Conservation (phyloP, 2,329 filamentous ascomycete genomes). For the Botrytis tulipae region DNA sequence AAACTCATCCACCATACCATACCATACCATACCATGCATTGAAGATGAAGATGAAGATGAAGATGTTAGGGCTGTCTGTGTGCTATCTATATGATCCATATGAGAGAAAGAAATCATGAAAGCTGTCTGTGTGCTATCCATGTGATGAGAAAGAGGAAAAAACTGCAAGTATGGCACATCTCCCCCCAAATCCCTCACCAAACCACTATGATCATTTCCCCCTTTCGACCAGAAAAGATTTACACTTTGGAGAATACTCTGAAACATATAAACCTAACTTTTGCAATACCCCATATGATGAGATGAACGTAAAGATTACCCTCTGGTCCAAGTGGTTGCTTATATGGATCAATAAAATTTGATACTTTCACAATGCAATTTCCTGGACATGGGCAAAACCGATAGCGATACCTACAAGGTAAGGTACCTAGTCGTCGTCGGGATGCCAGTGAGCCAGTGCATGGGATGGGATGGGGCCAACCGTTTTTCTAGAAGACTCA, state of each 20-base stretch:
- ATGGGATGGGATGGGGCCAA: not conserved
- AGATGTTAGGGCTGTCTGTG: not conserved
- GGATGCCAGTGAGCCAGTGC: not conserved
- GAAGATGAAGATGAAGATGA: no score
- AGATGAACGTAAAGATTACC: not conserved
- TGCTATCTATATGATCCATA: no score
- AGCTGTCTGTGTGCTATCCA: not conserved
- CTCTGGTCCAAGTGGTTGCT: not conserved
- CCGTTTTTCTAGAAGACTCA: not conserved
- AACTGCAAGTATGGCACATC: no score
- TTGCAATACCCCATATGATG: not conserved
- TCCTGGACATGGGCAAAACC: not conserved
- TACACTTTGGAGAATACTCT: not conserved
- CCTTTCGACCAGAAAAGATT: not conserved
- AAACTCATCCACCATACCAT: no score
- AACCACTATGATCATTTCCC: not conserved
- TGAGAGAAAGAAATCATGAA: not conserved
- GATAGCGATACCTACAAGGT: slow-evolving; percentile 1
- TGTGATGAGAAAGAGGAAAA: not conserved
- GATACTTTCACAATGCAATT: slow-evolving; percentile 12
- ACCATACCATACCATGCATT: not conserved
- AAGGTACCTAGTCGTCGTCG: not conserved
- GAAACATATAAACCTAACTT: slow-evolving; percentile 9
- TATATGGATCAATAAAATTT: slow-evolving; percentile 14
- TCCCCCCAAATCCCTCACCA: no score